Evolutionary conservation across 805 yeast genomes (phyloP), one percentile per base, ranked within the genome.

Genomic region (Schwanniomyces pseudopolymorphus): DNA sequence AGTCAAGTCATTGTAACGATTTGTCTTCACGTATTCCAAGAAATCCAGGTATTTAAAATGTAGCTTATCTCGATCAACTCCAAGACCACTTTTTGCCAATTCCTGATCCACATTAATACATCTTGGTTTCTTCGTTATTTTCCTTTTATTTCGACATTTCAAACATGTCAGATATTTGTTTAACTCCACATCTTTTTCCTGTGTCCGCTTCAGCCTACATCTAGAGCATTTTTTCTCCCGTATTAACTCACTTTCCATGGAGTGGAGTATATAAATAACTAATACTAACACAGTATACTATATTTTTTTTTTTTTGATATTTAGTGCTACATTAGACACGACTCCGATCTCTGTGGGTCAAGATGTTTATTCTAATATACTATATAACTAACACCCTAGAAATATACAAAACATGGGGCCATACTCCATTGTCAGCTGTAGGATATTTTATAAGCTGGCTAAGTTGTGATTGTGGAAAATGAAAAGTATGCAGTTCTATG

Each of bases 151-250:
- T 36, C 48, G 39, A 21, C 48, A 45, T 25, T 40, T 45, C 11
- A 35, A 26, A 35, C 48, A 45, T 3, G 48, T 45, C 20, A 42
- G 33, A 26, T 45, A 45, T 25, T 37, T 40, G 21, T 25, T 26
- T 9, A 45, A 25, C n/a, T 45, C 48, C 33, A 27, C 16, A 33
- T 45, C 46, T 17, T 40, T 36, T 31, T 48, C 51, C 16, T 28
- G 22, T 2, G 22, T 14, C 13, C 48, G 35, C 20, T 45, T 45
- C 20, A 17, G 40, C 36, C 48, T 42, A 26, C 48, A 45, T 24
- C 48, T 40, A 5, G 48, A 40, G n/a, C 48, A 45, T 22, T 43
- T 43, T 22, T 43, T 43, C 25, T 27, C 36, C 14, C 21, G 21
- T 17, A 11, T 16, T n/a, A n/a, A 17, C 17, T 28, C 27, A 3